phyloP scores from a whole-genome alignment of 208 protist genomes.

The Phytomonas francai region DNA sequence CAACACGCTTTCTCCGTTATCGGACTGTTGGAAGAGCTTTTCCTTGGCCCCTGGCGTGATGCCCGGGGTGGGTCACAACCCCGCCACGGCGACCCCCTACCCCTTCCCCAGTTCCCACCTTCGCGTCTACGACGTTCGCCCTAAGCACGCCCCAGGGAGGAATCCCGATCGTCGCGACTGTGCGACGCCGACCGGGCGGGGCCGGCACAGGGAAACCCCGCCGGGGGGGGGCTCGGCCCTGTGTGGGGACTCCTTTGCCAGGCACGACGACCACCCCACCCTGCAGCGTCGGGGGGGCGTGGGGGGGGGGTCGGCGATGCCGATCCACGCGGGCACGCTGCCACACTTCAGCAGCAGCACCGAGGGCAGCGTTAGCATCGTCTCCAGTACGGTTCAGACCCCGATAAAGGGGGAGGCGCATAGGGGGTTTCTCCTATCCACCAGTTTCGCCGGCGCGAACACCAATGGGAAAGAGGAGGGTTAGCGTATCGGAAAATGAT shows the following conservation, averaged over 20 bases:
- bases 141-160: conserved; percentile 19
- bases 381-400: conserved; percentile 21
- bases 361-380: conserved; percentile 17
- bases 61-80: too few relatives aligned
- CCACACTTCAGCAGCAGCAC: conserved; percentile 18
- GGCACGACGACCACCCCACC: background rate
- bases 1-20: background rate
- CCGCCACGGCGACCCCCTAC: background rate
- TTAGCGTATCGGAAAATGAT: background rate
- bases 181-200: background rate
- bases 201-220: background rate
- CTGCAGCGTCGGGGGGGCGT: background rate
- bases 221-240: background rate
- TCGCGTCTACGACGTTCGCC: conserved; percentile 36
- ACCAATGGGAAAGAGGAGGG: conserved; percentile 11
- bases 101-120: conserved; percentile 13
- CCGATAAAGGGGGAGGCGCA: conserved; percentile 16
- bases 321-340: background rate
- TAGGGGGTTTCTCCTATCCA: conserved; percentile 5
- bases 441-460: conserved; percentile 7
- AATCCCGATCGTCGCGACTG: conserved; percentile 11
- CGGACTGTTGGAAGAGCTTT: background rate
- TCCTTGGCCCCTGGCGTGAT: background rate
- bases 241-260: background rate
- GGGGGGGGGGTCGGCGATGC: background rate